Conservation (phyloP, 257 asterid genomes). For the Penstemon newberryi region DNA sequence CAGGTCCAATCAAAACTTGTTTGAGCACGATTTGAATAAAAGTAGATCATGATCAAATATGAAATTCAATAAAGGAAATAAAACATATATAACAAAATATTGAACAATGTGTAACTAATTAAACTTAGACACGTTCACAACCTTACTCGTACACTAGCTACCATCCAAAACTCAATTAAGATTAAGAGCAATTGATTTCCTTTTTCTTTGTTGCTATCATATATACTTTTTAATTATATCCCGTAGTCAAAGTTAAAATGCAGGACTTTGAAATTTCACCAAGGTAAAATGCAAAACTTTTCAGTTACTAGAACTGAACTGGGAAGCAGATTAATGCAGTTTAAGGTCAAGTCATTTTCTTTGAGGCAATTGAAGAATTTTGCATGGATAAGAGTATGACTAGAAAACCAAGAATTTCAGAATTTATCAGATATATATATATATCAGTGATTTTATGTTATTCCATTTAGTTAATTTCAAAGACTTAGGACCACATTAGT, state of each 20-base stretch:
- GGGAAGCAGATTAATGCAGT: slow-evolving; percentile 30
- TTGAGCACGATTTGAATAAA: too few relatives aligned
- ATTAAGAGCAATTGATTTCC: too few relatives aligned
- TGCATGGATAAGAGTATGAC: slow-evolving; percentile 28
- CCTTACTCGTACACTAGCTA: too few relatives aligned
- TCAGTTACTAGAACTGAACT: slow-evolving; percentile 6
- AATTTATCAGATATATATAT: not conserved
- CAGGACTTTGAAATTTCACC: not conserved
- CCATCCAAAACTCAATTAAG: too few relatives aligned
- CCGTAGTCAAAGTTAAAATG: not conserved
- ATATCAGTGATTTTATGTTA: not conserved
- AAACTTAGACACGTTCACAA: too few relatives aligned
- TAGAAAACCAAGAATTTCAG: slow-evolving; percentile 23
- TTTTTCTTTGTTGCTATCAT: too few relatives aligned
- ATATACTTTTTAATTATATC: not conserved
- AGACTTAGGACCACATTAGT: slow-evolving; percentile 21
- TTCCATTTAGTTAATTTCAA: not conserved
- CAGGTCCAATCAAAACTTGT: too few relatives aligned
- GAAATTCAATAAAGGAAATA: too few relatives aligned
- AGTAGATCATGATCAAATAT: too few relatives aligned
- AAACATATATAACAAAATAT: too few relatives aligned
- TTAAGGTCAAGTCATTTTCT: slow-evolving; percentile 44
- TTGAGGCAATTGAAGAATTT: slow-evolving; percentile 29
- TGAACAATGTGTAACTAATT: too few relatives aligned
- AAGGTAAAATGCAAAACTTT: not conserved